Conservation (phyloP, 169 alveolate species). For the Sarcocystis neurona region DNA sequence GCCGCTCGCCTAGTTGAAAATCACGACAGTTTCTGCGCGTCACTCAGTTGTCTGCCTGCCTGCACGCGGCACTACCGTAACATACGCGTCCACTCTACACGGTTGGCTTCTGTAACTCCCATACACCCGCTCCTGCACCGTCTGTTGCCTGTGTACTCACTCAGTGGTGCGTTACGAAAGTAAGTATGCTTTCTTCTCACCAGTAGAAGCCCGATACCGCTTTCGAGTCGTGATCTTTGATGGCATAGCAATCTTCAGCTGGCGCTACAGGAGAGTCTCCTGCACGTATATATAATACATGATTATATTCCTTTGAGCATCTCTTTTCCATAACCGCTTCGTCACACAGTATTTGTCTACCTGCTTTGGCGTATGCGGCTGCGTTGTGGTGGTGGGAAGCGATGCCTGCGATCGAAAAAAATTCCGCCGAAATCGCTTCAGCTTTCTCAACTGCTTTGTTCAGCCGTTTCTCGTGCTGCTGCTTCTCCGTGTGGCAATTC, state of each 20-base stretch:
- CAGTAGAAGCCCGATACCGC: slow-evolving; percentile 90
- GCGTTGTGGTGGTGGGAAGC: slow-evolving; percentile 65
- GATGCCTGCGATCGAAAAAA: slow-evolving; percentile 61
- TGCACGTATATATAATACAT: not conserved
- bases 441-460: slow-evolving; percentile 73
- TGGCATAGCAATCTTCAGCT: slow-evolving; percentile 86
- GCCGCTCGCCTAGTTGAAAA: no score
- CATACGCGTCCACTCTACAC: no score
- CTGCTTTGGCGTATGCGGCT: slow-evolving; percentile 10
- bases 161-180: not conserved
- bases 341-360: slow-evolving; percentile 26
- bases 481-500: slow-evolving; percentile 76
- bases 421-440: slow-evolving; percentile 65
- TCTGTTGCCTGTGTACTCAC: no score
- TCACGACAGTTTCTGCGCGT: no score
- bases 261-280: slow-evolving; percentile 86
- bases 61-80: no score
- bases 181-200: slow-evolving; percentile 40
- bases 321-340: not conserved
- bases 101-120: no score
- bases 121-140: no score
- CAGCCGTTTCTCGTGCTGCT: slow-evolving; percentile 70
- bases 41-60: no score
- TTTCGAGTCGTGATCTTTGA: slow-evolving; percentile 67
- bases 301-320: not conserved